Percentiles rank a stretch among this genome's conserved stretches.
These are phyloP conservation scores for Cajanus cajan DNA, from an alignment of 306 rosid species.

Conservation along the genomic window DNA sequence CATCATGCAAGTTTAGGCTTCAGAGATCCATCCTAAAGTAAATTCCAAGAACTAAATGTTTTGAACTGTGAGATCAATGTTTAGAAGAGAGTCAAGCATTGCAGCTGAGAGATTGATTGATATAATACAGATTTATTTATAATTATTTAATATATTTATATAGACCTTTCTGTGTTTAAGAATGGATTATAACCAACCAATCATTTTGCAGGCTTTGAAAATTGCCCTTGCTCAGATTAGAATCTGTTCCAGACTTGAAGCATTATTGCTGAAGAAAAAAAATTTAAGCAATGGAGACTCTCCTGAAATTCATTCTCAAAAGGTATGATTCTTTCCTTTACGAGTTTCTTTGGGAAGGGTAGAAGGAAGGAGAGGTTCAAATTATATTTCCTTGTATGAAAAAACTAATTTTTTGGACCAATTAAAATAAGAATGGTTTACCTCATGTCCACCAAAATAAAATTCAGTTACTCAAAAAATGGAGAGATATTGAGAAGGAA, in stretches of 20 bases:
- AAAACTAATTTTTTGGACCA: constrained; percentile 7
- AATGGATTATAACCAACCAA: constrained; percentile 21
- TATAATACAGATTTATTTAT: not conserved
- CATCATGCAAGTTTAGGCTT: not conserved
- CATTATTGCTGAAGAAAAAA: constrained; percentile 72
- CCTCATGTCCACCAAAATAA: not conserved
- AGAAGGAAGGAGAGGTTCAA: constrained; percentile 3
- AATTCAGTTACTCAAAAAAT: not conserved
- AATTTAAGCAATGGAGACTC: constrained; percentile 70
- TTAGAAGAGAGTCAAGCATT: constrained; percentile 2
- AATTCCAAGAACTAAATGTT: not conserved
- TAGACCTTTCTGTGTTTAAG: constrained; percentile 12
- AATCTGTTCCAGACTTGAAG: constrained; percentile 88
- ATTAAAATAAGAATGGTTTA: not conserved
- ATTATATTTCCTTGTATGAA: not conserved
- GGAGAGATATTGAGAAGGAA: constrained; percentile 4
- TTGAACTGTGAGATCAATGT: constrained; percentile 21
- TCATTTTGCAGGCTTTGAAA: constrained; percentile 69
- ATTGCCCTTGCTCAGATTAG: constrained; percentile 78
- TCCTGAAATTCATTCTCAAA: constrained; percentile 82
- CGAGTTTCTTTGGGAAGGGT: constrained; percentile 13
- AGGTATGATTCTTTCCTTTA: constrained; percentile 49
- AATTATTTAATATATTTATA: constrained; percentile 13
- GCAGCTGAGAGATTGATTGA: not conserved
- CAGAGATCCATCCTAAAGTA: not conserved